Percentiles rank a stretch among this genome's conserved stretches.
phyloP scores from a whole-genome alignment of 2,329 filamentous ascomycete genomes.

The Exophiala bonariae region DNA sequence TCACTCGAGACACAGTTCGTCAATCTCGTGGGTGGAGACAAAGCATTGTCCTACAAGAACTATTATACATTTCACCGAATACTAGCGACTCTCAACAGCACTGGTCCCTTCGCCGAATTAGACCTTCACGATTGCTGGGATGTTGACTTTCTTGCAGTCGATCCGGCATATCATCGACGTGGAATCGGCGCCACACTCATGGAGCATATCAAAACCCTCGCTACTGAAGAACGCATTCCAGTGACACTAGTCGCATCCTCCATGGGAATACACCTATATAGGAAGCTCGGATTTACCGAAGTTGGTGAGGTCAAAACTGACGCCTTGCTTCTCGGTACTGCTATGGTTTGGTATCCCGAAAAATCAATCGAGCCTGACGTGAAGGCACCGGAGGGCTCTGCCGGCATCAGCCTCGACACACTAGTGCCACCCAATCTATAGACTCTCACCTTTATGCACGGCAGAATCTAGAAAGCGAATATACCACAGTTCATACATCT shows the following conservation, averaged over 20 bases:
- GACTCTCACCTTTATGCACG: too few relatives aligned
- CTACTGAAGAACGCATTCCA: slow-evolving; percentile 24
- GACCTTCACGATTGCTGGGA: slow-evolving; percentile 27
- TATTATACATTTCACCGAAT: slow-evolving; percentile 2
- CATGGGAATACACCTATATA: slow-evolving; percentile 30
- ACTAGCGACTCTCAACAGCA: not conserved
- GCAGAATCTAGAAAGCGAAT: too few relatives aligned
- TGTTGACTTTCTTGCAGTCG: slow-evolving; percentile 24
- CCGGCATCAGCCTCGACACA: too few relatives aligned
- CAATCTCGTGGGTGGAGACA: slow-evolving; percentile 18
- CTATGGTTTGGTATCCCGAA: slow-evolving; percentile 20
- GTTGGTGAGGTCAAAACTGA: slow-evolving; percentile 13
- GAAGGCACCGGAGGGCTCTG: too few relatives aligned
- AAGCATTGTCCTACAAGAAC: slow-evolving; percentile 7
- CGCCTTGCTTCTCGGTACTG: slow-evolving; percentile 3
- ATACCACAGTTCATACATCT: too few relatives aligned
- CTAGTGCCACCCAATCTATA: too few relatives aligned
- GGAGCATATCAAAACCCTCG: slow-evolving; percentile 28
- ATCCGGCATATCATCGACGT: slow-evolving; percentile 29
- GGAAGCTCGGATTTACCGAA: slow-evolving; percentile 32
- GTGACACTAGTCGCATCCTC: slow-evolving; percentile 30
- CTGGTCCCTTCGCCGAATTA: slow-evolving; percentile 20
- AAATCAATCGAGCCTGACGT: not conserved
- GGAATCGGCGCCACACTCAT: slow-evolving; percentile 32
- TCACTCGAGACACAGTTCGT: slow-evolving; percentile 14